phyloP scores from a whole-genome alignment of 1,139 yeast species.

The Sugiyamaella japonica region DNA sequence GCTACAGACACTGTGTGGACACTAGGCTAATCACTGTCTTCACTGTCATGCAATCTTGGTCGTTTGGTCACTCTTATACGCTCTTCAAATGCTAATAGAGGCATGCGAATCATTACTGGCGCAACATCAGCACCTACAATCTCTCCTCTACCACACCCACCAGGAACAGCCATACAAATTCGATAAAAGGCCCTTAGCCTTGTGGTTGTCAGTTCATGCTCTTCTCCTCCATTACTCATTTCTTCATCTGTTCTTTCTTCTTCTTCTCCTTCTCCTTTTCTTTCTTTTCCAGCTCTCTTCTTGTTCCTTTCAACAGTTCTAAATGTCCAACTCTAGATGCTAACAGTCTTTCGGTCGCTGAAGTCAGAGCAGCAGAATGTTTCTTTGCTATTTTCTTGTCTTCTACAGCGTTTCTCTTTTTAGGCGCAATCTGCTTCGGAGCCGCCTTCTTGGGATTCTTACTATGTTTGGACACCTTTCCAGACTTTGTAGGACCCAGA shows the following conservation, averaged over 20 bases:
- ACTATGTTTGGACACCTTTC: constrained; percentile 30
- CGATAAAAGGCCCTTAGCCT: not conserved
- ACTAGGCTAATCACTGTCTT: not conserved
- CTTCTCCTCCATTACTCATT: constrained; percentile 1
- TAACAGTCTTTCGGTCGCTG: constrained; percentile 78
- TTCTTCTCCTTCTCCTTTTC: constrained; percentile 46
- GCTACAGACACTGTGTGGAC: too few species aligned
- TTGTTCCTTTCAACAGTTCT: constrained; percentile 87
- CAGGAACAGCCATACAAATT: not conserved
- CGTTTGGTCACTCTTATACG: constrained; percentile 6
- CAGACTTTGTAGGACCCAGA: constrained; percentile 23
- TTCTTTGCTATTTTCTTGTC: constrained; percentile 54
- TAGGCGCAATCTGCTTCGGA: constrained; percentile 70
- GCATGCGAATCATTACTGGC: constrained; percentile 5
- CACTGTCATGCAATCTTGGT: not conserved
- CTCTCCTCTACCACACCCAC: not conserved
- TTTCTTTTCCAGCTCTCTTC: constrained; percentile 71
- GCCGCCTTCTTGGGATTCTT: constrained; percentile 65
- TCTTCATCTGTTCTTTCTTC: constrained; percentile 21
- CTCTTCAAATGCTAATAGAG: constrained; percentile 10
- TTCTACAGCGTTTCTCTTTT: constrained; percentile 50
- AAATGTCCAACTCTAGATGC: constrained; percentile 94
- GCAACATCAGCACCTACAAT: constrained; percentile 1
- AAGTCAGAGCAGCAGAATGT: constrained; percentile 65
- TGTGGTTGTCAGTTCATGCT: not conserved